Evolutionary conservation across 106 monocot genomes (phyloP).

Genomic region (Dioscorea dumetorum): DNA sequence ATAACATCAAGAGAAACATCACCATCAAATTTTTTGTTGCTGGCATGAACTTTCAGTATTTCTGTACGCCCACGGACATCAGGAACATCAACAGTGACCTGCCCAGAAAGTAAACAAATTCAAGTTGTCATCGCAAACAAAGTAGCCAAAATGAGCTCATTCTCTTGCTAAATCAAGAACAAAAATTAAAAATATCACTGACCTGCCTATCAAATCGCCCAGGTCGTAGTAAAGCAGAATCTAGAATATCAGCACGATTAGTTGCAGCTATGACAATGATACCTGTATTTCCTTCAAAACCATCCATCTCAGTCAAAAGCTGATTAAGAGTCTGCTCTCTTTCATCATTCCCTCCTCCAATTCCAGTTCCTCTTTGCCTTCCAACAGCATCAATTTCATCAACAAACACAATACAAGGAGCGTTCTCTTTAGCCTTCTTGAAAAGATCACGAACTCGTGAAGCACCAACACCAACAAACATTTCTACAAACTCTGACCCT

Average conservation of each 20-base stretch:
- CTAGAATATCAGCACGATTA: conserved; percentile 90
- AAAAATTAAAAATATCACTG: neutral
- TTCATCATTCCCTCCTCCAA: conserved; percentile 94
- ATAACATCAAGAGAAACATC: conserved; percentile 91
- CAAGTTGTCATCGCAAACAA: no score
- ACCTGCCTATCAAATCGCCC: conserved; percentile 99
- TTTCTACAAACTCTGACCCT: conserved; percentile 98
- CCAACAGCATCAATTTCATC: conserved; percentile 98
- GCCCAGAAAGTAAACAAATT: neutral
- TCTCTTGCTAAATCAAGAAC: no score
- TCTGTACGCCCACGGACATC: conserved; percentile 97
- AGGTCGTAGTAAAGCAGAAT: conserved; percentile 88
- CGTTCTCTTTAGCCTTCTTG: conserved; percentile 97
- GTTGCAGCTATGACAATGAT: conserved; percentile 91
- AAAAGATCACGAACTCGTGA: conserved; percentile 92
- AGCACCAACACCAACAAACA: conserved; percentile 98
- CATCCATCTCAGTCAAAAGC: conserved; percentile 96
- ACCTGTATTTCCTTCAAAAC: conserved; percentile 93
- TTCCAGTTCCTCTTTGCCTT: conserved; percentile 86
- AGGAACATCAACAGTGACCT: conserved; percentile 96
- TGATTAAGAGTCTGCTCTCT: conserved; percentile 93
- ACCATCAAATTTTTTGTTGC: conserved; percentile 77
- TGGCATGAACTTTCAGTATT: conserved; percentile 88
- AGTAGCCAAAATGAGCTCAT: no score
- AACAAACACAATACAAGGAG: conserved; percentile 96